Base-by-base conservation (phyloP, 2,329 filamentous ascomycete species). In the Pseudogymnoascus sp. region DNA sequence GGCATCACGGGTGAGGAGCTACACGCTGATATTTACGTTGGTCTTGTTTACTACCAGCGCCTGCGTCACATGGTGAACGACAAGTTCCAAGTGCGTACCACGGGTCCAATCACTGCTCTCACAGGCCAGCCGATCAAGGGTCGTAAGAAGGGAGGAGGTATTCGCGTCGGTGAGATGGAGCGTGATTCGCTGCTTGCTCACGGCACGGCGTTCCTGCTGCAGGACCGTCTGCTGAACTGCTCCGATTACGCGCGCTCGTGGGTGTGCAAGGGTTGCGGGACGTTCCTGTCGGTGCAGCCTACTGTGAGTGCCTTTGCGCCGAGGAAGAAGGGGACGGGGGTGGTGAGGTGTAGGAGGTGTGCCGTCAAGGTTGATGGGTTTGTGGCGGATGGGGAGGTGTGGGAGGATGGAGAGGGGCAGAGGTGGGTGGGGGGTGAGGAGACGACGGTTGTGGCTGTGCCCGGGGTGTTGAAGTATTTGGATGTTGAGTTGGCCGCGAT, bases 41-140 rank as follows among this genome's bases (percentile, higher is more conserved):
- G 95, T 56, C 88, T 97, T 10, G 95, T 99, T 65, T 98, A 98
- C 82, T 99, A 99, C 82, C 95, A 99, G 78, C 88, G 95, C 76
- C 84, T 99, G 65, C 84, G 95, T 75, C 95, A 99, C 87, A 99
- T 99, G 95, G 95, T 99, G 63, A 98, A 97, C 84, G 95, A 99
- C 78, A 99, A 99, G 78, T 99, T 90, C 82, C 95, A 99, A 77
- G 95, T 98, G 63, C 88, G 95, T 76, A 98, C 95, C 2, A 98
- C 95, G 0, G 95, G 95, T 62, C 93, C 93, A 0, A 89, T 97
- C 46, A 95, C 95, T 62, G 85, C 89, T 24, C 86, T 95, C 14
- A 98, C 93, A 0, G 93, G 93, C 33, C 95, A 99, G 75, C 95
- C 95, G 41, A 95, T 99, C 81, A 97, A 98, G 81, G 95, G 95